Percentiles rank a stretch among this genome's conserved stretches.
These are phyloP conservation scores for Raphidocelis subcapitata DNA, from an alignment of 139 green algal genomes.

Conservation along the genomic window DNA sequence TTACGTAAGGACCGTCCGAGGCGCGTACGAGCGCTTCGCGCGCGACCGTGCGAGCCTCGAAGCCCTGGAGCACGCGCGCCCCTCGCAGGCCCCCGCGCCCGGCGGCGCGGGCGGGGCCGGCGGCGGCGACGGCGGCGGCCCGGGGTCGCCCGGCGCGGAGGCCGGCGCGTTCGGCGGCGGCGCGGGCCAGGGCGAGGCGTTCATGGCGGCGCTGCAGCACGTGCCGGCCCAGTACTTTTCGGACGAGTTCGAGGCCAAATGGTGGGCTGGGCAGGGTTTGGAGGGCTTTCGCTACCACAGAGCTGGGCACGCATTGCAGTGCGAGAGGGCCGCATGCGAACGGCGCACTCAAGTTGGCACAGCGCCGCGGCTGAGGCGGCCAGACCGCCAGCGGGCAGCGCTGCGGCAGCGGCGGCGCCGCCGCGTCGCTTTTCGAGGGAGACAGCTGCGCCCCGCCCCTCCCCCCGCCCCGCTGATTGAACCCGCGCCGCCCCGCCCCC, in stretches of 20 bases:
- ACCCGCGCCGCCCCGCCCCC: background rate
- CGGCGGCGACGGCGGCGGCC: too few relatives aligned
- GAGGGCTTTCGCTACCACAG: too few relatives aligned
- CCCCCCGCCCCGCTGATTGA: too few relatives aligned
- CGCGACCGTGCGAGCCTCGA: constrained; percentile 37
- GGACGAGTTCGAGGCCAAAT: constrained; percentile 66
- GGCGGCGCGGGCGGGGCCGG: background rate
- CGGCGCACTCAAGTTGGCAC: background rate
- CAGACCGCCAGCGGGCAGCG: too few relatives aligned
- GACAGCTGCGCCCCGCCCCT: too few relatives aligned
- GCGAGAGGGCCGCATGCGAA: background rate
- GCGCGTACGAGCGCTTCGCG: constrained; percentile 38
- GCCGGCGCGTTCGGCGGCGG: too few relatives aligned
- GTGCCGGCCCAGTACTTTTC: constrained; percentile 78
- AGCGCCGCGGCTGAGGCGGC: background rate
- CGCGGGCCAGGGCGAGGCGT: constrained; percentile 61
- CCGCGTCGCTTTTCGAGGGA: too few relatives aligned
- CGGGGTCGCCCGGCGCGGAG: too few relatives aligned
- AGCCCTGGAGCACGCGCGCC: constrained; percentile 13
- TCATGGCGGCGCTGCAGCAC: constrained; percentile 66
- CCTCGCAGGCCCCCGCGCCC: too few relatives aligned
- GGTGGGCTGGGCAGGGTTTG: constrained; percentile 9
- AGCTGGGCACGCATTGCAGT: background rate
- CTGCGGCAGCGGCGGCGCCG: too few relatives aligned
- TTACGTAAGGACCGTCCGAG: constrained; percentile 39